Evolutionary conservation across 495 filamentous ascomycete species (phyloP), one percentile per base, ranked within the genome.

Genomic region (Penicillium tannophilum): DNA sequence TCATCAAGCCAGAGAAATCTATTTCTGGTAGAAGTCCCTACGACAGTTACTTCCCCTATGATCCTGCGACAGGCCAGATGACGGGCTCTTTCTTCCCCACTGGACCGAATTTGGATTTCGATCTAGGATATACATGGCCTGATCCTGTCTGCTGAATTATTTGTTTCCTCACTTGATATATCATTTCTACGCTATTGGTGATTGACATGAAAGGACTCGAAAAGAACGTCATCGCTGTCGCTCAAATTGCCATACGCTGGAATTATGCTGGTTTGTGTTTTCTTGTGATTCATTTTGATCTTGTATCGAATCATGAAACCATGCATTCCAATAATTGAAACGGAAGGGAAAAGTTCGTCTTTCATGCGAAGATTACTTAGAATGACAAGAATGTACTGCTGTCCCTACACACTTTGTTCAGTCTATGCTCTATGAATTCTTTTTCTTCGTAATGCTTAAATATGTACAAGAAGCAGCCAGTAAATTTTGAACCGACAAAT

Each of bases 11-110:
- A 9, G 71, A 74, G 9, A 72, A 63, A 35, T 54, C 61, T 17
- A 6, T 62, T 1, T 58, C 62, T 24, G 57, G 46, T 6, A 52
- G 44, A 19, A 70, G 63, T 52, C 48, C 61, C 3, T 73, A 67
- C 44, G 73, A 76, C n/a, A 72, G 72, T 16, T 72, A 63, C 23
- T 62, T 76, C 44, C 75, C 75, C 1, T 78, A 74, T 45, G 75
- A 78, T 42, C 71, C 73, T 20, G 62, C 58, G 31, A 75, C 72
- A n/a, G 73, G 73, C 16, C 75, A 78, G 46, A 69, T 78, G 2
- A 76, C 72, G 1, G 73, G 72, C 9, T 76, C 75, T 6, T 76
- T 78, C 48, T 78, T 78, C 60, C 75, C 72, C 23, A 44, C 58
- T 3, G 66, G 59, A 19, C 46, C 63, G 4, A 72, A 70, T 26